These are phyloP conservation scores for Phytophthora colocasiae DNA, from an alignment of 352 stramenopile species.

Conservation along the genomic window DNA sequence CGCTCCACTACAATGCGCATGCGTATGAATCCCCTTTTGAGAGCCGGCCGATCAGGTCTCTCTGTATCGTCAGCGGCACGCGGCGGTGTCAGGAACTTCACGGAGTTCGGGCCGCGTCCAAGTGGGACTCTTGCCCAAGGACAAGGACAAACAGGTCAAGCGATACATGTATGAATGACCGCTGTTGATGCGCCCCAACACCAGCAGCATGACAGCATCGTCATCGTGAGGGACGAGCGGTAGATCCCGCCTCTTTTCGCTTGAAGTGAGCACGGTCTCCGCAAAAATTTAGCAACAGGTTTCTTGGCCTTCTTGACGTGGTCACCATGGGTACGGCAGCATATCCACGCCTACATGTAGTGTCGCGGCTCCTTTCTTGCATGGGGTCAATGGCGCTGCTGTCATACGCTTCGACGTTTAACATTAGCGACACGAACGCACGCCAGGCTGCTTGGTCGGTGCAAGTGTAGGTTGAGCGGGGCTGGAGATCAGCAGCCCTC, in stretches of 20 bases:
- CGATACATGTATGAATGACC: constrained; percentile 12
- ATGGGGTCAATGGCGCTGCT: neutral
- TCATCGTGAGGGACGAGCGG: neutral
- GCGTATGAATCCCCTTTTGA: constrained; percentile 11
- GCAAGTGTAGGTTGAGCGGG: constrained; percentile 1
- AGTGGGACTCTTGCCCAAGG: constrained; percentile 27
- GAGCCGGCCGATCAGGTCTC: constrained; percentile 19
- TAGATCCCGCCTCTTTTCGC: neutral
- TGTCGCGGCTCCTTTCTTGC: constrained; percentile 5
- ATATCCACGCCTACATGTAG: neutral
- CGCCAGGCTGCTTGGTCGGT: constrained; percentile 19
- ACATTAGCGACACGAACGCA: constrained; percentile 22
- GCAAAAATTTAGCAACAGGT: constrained; percentile 13
- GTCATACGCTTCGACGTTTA: constrained; percentile 10
- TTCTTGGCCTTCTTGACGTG: constrained; percentile 1
- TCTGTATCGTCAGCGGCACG: constrained; percentile 2
- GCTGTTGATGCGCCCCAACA: constrained; percentile 18
- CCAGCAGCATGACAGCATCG: neutral
- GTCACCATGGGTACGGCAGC: neutral
- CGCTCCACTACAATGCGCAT: constrained; percentile 19
- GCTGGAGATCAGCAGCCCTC: constrained; percentile 28
- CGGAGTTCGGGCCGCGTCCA: constrained; percentile 12
- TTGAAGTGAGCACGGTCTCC: constrained; percentile 15
- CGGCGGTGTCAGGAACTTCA: constrained; percentile 14
- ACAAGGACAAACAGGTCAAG: constrained; percentile 1